phyloP scores from a whole-genome alignment of 2,329 filamentous ascomycete species.

The Pestalotiopsis sp. region DNA sequence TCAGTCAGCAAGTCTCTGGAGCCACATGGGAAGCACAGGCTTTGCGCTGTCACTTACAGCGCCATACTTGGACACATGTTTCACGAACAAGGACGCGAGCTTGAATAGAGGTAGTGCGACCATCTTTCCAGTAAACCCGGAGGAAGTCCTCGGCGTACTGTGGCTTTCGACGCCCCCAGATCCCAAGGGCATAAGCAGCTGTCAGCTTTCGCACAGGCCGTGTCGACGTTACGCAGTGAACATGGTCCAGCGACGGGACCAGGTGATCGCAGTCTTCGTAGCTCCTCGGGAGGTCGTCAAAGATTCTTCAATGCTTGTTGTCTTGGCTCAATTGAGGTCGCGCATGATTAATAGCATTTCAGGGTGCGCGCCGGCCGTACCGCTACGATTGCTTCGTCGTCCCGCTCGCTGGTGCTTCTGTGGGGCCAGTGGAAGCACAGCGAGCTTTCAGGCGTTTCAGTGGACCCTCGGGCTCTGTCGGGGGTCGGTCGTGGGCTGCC shows the following conservation, averaged over 20 bases:
- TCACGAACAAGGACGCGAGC: constrained; percentile 64
- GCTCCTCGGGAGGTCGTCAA: neutral
- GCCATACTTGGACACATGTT: constrained; percentile 70
- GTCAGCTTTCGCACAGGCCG: neutral
- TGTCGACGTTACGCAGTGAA: neutral
- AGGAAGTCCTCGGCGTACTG: constrained; percentile 1
- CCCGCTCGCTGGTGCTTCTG: constrained; percentile 4
- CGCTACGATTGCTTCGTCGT: neutral
- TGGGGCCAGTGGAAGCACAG: constrained; percentile 3
- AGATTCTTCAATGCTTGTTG: neutral
- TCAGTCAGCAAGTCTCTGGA: neutral
- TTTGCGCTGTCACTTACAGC: constrained; percentile 53
- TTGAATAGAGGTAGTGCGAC: constrained; percentile 70
- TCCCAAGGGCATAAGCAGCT: constrained; percentile 10
- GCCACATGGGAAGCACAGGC: neutral
- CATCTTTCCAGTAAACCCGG: constrained; percentile 43
- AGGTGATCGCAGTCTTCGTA: neutral
- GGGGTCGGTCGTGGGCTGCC: neutral
- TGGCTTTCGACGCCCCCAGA: neutral
- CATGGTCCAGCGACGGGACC: neutral
- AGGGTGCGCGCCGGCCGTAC: neutral
- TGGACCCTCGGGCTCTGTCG: neutral
- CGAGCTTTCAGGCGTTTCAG: neutral
- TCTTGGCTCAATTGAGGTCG: neutral
- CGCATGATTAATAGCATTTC: neutral